Evolutionary conservation across 768 basidiomycete species (phyloP).

Genomic region (button mushroom (Agaricus bisporus)): DNA sequence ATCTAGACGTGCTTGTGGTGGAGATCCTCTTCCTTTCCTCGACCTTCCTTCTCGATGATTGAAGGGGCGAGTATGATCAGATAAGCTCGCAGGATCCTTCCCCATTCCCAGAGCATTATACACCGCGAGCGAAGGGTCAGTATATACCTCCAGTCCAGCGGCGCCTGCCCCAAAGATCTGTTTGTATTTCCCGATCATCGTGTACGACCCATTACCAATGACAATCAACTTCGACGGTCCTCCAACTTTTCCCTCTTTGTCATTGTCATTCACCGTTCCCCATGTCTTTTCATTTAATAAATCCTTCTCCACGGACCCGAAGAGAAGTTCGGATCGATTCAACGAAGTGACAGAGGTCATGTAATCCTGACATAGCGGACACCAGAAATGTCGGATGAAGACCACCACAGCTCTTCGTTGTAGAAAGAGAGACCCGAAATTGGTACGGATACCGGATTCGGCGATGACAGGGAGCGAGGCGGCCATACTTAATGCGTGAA

Average conservation of each 20-base stretch:
- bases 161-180: conserved; percentile 56
- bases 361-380: conserved; percentile 84
- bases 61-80: not conserved
- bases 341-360: conserved; percentile 54
- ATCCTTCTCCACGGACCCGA: conserved; percentile 28
- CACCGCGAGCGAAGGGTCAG: conserved; percentile 65
- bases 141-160: conserved; percentile 64
- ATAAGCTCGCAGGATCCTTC: conserved; percentile 7
- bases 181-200: conserved; percentile 72
- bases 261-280: conserved; percentile 8
- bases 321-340: conserved; percentile 25
- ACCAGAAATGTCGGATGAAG: conserved; percentile 90
- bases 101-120: conserved; percentile 67
- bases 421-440: conserved; percentile 64
- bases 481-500: conserved; percentile 53
- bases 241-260: not conserved
- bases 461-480: conserved; percentile 58
- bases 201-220: conserved; percentile 73
- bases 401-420: conserved; percentile 57
- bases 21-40: not conserved
- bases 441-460: conserved; percentile 58
- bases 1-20: conserved; percentile 3
- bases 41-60: not conserved
- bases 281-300: conserved; percentile 12
- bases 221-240: conserved; percentile 55